Percentiles rank a stretch among this genome's conserved stretches.
Evolutionary conservation across 2,329 filamentous ascomycete genomes (phyloP).

Genomic region (Tolypocladium tropicale): DNA sequence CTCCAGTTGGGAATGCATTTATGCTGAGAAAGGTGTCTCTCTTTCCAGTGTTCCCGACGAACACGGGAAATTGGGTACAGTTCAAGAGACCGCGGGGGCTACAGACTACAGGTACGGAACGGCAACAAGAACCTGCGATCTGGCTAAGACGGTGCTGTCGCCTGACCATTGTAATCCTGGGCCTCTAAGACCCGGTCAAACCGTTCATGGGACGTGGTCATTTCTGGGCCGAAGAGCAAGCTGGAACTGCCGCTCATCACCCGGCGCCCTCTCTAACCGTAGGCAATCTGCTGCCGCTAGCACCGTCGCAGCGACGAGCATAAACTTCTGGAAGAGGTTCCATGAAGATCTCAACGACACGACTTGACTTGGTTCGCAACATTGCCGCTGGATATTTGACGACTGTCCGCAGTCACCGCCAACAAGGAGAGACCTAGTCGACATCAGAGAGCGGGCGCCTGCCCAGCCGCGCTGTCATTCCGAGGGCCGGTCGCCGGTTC

Average conservation of each 20-base stretch:
- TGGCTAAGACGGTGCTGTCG: neutral
- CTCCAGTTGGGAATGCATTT: neutral
- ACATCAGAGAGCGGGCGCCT: conserved; percentile 6
- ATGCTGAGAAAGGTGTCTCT: neutral
- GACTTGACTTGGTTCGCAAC: conserved; percentile 7
- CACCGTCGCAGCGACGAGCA: conserved; percentile 4
- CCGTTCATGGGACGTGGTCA: neutral
- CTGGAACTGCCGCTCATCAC: neutral
- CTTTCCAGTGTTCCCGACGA: neutral
- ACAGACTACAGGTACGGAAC: neutral
- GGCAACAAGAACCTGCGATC: neutral
- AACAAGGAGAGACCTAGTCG: no score
- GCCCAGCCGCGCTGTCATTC: conserved; percentile 18
- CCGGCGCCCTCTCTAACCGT: neutral
- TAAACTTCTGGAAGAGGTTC: conserved; percentile 13
- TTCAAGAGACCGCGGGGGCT: neutral
- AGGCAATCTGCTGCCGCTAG: neutral
- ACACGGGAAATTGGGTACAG: neutral
- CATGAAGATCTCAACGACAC: conserved; percentile 11
- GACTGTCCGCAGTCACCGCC: conserved; percentile 2
- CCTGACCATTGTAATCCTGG: neutral
- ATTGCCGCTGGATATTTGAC: conserved; percentile 13
- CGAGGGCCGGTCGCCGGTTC: conserved; percentile 30
- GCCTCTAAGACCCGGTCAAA: neutral
- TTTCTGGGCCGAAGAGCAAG: neutral